Percentiles rank a stretch among this genome's conserved stretches.
These are phyloP conservation scores for Hondaea fermentalgiana DNA, from an alignment of 108 stramenopile genomes.

Conservation along the genomic window DNA sequence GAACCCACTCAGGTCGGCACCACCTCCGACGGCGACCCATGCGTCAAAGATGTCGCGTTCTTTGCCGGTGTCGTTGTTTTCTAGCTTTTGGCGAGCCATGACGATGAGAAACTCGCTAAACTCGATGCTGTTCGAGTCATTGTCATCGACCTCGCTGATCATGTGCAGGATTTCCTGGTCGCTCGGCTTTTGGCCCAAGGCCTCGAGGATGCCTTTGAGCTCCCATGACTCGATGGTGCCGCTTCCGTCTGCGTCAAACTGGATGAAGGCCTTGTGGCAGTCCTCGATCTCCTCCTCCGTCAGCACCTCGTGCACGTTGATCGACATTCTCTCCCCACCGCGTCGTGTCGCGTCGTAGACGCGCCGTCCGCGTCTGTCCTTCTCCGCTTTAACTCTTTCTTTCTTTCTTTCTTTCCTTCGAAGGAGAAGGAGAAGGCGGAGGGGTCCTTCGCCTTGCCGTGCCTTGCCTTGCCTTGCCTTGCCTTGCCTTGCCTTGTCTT, in stretches of 20 bases:
- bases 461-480: too few species aligned
- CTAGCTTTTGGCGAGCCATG: constrained; percentile 1
- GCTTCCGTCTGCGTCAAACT: constrained; percentile 3
- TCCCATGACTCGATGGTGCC: constrained; percentile 10
- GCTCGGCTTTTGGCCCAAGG: constrained; percentile 12
- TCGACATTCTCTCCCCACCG: not conserved
- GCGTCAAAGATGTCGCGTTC: constrained; percentile 3
- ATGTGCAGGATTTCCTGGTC: constrained; percentile 1
- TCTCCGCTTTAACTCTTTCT: too few species aligned
- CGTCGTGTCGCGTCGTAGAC: too few species aligned
- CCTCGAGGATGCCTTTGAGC: constrained; percentile 3
- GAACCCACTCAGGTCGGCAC: not conserved
- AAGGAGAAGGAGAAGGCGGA: too few species aligned
- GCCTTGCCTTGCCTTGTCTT: too few species aligned
- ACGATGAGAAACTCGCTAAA: not conserved
- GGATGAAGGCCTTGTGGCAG: constrained; percentile 21
- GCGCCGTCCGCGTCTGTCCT: too few species aligned
- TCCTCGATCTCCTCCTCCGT: constrained; percentile 19
- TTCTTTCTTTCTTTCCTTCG: too few species aligned
- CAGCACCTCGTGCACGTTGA: constrained; percentile 12
- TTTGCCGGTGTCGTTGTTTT: not conserved
- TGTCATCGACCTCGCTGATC: constrained; percentile 15
- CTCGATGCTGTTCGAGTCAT: not conserved
- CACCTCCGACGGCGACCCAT: not conserved
- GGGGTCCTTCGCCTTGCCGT: too few species aligned